A percentile compares a stretch with the other conserved stretches of the same genome.
phyloP scores from a whole-genome alignment of 495 filamentous ascomycete species.

The Penicillium malachiteum region DNA sequence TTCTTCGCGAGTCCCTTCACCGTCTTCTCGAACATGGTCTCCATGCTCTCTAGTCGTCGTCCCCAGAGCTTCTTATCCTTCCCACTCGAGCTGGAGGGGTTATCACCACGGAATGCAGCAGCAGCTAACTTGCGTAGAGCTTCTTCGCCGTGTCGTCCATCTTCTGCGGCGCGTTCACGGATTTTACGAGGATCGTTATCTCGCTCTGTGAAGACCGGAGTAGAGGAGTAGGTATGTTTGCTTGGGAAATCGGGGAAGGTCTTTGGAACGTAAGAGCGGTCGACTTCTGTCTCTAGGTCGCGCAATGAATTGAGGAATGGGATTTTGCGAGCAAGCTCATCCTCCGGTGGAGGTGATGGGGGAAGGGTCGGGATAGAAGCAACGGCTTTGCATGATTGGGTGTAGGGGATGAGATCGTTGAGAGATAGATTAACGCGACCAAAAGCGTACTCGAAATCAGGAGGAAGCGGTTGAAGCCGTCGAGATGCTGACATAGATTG shows the following conservation, averaged over 20 bases:
- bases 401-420: conserved; percentile 40
- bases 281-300: conserved; percentile 47
- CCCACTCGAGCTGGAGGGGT: conserved; percentile 34
- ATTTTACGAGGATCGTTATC: conserved; percentile 70
- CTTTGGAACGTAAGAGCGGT: conserved; percentile 57
- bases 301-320: conserved; percentile 56
- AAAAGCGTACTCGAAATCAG: conserved; percentile 69
- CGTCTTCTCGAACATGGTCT: conserved; percentile 52
- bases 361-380: conserved; percentile 35
- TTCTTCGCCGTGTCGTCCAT: conserved; percentile 71
- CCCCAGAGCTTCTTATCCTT: conserved; percentile 48
- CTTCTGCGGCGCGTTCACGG: conserved; percentile 68
- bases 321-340: conserved; percentile 36
- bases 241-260: conserved; percentile 71
- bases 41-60: conserved; percentile 42
- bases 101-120: conserved; percentile 47
- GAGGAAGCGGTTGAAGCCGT: conserved; percentile 60
- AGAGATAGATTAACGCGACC: conserved; percentile 31
- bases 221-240: conserved; percentile 70
- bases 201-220: conserved; percentile 62
- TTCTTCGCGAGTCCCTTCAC: conserved; percentile 40
- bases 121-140: conserved; percentile 66
- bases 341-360: conserved; percentile 46
- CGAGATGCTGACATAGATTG: conserved; percentile 62
- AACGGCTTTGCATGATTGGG: conserved; percentile 36